Base-by-base conservation (phyloP, 257 asterid species). In the Capsicum chinense region DNA sequence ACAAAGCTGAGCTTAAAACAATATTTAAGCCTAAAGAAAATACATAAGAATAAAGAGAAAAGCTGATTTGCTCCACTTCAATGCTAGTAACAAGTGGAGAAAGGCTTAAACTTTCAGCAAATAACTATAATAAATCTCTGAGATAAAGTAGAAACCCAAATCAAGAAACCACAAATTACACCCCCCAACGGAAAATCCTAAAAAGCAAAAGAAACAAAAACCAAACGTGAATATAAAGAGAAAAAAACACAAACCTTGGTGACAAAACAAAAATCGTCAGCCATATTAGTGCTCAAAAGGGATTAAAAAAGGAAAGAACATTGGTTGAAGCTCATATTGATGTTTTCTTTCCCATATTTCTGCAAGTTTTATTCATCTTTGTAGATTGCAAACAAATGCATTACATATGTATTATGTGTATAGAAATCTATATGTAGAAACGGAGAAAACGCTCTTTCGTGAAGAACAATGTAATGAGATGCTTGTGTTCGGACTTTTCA, bases 191-290 rank as follows among this genome's bases (percentile, higher is more conserved):
- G 17, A 80, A 83, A 17, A 79, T 78, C 15, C 50, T 52, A 78
- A 26, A 78, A 78, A 12, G 84, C 60, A 44, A 79, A 80, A 26
- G 35, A 82, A 48, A n/a, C 5, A 70, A 68, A 33, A 80, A 59
- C 69, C 71, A 68, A 71, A 37, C 39, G 56, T 17, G 54, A 10
- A 85, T 63, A 86, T 71, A 44, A 6, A 58, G 57, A 88, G 17
- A 81, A 21, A 14, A 21, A 10, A 83, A 83, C 66, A 62, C 86
- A 37, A 64, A 90, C 99, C 99, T 94, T 93, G 60, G 87, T 68
- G 88, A 90, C 88, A 80, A 88, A 83, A 86, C 90, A 90, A 88
- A 88, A 89, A 90, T 93, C 92, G 85, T 90, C 98, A 62, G 94
- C 94, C 99, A 95, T 95, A 63, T 84, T 83, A 66, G 21, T 59